phyloP scores from a whole-genome alignment of 179 eudicot genomes.

The Sideroxylon spinosum region DNA sequence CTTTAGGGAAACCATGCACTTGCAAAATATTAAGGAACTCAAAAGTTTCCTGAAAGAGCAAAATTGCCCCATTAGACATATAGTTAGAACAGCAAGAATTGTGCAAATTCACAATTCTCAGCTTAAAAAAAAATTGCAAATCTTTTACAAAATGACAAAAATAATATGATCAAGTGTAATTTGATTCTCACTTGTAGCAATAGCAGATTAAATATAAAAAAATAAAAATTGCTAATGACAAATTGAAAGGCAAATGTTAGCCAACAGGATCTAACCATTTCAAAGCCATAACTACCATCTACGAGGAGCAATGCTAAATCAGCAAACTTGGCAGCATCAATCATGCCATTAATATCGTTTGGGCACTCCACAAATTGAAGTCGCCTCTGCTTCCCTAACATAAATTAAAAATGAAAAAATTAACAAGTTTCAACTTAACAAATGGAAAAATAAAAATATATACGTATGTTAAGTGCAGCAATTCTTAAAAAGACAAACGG shows the following conservation, averaged over 20 bases:
- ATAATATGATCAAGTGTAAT: not conserved
- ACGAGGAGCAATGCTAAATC: conserved; percentile 85
- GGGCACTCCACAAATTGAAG: conserved; percentile 92
- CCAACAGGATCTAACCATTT: conserved; percentile 62
- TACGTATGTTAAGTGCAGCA: not conserved
- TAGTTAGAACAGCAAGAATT: not conserved
- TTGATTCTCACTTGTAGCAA: conserved; percentile 1
- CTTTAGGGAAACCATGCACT: conserved; percentile 84
- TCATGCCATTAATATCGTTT: conserved; percentile 91
- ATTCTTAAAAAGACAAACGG: not conserved
- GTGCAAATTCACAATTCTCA: no score
- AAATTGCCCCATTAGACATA: not conserved
- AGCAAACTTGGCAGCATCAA: conserved; percentile 90
- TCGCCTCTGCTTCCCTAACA: conserved; percentile 79
- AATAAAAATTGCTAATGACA: not conserved
- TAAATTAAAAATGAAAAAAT: not conserved
- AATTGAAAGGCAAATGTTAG: not conserved
- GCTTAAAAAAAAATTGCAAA: no score
- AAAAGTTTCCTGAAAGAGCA: conserved; percentile 75
- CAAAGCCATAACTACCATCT: conserved; percentile 95
- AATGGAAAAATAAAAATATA: not conserved
- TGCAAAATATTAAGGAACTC: conserved; percentile 90
- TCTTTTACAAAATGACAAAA: not conserved
- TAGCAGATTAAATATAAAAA: not conserved
- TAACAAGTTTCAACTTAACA: not conserved